Conservation (phyloP, 305 asterid genomes). For the Coffea humblotiana region DNA sequence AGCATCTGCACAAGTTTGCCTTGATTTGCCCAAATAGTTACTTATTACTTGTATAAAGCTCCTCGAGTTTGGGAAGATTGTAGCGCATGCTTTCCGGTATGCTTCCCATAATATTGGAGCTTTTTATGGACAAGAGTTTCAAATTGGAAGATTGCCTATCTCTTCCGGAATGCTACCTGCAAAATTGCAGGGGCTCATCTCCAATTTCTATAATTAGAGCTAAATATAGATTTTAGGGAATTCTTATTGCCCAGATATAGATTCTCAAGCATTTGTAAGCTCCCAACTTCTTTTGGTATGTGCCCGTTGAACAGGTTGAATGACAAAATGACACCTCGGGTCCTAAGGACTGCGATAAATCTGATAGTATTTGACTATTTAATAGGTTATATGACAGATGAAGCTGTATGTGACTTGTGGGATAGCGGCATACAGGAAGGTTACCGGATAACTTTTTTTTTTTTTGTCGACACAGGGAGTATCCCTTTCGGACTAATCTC, state of each 20-base stretch:
- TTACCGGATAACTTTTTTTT: conserved; percentile 12
- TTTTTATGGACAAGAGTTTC: no score
- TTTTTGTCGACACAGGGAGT: no score
- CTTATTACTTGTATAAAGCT: no score
- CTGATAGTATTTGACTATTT: not conserved
- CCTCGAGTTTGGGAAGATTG: not conserved
- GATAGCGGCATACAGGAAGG: conserved; percentile 12
- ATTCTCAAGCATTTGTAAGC: conserved; percentile 3
- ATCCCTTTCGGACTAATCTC: no score
- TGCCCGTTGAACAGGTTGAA: conserved; percentile 8
- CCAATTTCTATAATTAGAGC: no score
- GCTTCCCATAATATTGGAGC: conserved; percentile 22
- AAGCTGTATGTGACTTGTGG: conserved; percentile 20
- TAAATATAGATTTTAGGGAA: not conserved
- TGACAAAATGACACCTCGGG: not conserved
- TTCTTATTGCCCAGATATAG: conserved; percentile 9
- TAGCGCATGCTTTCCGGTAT: conserved; percentile 1
- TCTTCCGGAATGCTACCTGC: no score
- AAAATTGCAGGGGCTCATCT: not conserved
- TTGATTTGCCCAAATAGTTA: no score
- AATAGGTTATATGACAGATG: conserved; percentile 13
- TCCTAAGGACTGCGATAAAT: not conserved
- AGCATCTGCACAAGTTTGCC: no score
- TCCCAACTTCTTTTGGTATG: conserved; percentile 22
- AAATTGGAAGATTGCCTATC: no score